Conservation (phyloP, 768 basidiomycete species). For the Russula sp. region DNA sequence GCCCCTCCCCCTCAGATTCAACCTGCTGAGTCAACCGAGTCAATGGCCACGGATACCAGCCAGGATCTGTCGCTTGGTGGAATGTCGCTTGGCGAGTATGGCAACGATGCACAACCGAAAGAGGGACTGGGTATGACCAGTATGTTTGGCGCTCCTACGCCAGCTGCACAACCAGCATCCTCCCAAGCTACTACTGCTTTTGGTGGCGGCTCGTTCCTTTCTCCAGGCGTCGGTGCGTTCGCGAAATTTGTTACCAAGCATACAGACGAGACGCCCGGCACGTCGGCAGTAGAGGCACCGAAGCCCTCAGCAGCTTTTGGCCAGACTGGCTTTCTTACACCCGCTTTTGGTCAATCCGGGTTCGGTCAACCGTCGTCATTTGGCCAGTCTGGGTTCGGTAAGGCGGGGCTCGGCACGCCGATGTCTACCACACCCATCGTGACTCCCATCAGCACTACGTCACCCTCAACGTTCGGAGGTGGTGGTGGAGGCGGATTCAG, state of each 20-base stretch:
- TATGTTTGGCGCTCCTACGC: slow-evolving; percentile 28
- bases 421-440: slow-evolving; percentile 24
- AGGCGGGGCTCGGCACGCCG: slow-evolving; percentile 25
- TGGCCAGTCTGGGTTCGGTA: slow-evolving; percentile 28
- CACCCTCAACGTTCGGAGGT: slow-evolving; percentile 19
- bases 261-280: slow-evolving; percentile 16
- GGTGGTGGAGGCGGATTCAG: slow-evolving; percentile 26
- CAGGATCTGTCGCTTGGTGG: slow-evolving; percentile 25
- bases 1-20: slow-evolving; percentile 16
- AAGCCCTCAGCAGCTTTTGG: slow-evolving; percentile 24
- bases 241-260: slow-evolving; percentile 19
- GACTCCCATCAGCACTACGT: slow-evolving; percentile 13
- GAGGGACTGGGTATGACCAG: slow-evolving; percentile 15
- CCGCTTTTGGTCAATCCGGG: slow-evolving; percentile 29
- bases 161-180: slow-evolving; percentile 4
- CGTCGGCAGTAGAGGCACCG: slow-evolving; percentile 11
- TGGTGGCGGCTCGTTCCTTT: slow-evolving; percentile 25
- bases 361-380: slow-evolving; percentile 33
- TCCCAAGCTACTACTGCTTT: slow-evolving; percentile 5
- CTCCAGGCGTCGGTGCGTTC: slow-evolving; percentile 31
- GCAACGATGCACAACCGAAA: slow-evolving; percentile 19
- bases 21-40: slow-evolving; percentile 11
- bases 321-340: slow-evolving; percentile 19
- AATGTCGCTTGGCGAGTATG: slow-evolving; percentile 27
- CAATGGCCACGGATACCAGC: slow-evolving; percentile 23